These are phyloP conservation scores for Begonia masoniana DNA, from an alignment of 306 rosid genomes.

Conservation along the genomic window DNA sequence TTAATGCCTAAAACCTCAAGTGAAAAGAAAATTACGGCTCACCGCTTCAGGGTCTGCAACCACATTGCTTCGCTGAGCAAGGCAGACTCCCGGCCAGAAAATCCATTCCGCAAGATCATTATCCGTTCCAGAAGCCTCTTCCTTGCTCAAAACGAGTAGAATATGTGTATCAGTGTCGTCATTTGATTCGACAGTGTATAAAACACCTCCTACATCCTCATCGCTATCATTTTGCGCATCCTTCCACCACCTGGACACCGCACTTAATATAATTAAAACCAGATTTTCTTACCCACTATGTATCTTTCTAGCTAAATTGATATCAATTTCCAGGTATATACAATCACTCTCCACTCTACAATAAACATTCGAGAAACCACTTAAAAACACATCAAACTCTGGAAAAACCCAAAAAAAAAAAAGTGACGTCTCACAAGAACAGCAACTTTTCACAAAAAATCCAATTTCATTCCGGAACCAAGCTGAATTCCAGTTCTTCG, in stretches of 20 bases:
- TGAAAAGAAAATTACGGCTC: constrained; percentile 4
- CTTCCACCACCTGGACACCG: constrained; percentile 56
- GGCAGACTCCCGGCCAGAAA: constrained; percentile 54
- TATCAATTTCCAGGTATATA: not conserved
- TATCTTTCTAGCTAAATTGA: constrained; percentile 3
- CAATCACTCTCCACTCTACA: not conserved
- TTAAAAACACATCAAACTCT: not conserved
- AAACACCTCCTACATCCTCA: constrained; percentile 32
- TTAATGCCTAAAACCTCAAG: not conserved
- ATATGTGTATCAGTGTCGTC: constrained; percentile 28
- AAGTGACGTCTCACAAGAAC: not conserved
- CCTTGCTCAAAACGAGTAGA: constrained; percentile 36
- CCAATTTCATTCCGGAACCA: not conserved
- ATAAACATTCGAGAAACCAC: not conserved
- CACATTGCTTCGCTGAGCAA: constrained; percentile 59
- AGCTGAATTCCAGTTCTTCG: not conserved
- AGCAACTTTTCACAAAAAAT: not conserved
- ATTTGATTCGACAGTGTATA: constrained; percentile 29
- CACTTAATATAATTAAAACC: not conserved
- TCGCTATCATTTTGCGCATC: constrained; percentile 34
- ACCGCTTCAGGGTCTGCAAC: constrained; percentile 67
- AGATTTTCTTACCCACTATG: not conserved
- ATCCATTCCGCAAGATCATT: constrained; percentile 24
- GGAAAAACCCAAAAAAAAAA: not conserved
- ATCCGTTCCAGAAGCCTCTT: constrained; percentile 16